phyloP scores from a whole-genome alignment of 805 yeast species.

The Debaryomyces castellii region DNA sequence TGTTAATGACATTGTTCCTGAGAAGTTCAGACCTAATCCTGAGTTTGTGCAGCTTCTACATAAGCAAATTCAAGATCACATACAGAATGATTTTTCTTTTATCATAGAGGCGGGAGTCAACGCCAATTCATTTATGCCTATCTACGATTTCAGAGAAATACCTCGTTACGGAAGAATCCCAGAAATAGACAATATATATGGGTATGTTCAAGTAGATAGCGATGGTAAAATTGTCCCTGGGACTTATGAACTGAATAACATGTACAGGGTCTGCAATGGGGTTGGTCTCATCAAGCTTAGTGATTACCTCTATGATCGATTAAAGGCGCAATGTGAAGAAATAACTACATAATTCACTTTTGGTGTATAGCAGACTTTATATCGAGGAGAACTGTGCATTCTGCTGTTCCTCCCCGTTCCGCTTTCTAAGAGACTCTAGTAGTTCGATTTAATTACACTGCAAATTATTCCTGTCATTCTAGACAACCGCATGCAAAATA shows the following conservation, averaged over 20 bases:
- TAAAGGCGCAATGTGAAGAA: constrained; percentile 30
- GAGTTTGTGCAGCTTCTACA: constrained; percentile 29
- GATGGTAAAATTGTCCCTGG: constrained; percentile 54
- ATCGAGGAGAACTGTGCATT: too few species aligned
- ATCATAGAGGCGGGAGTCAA: constrained; percentile 56
- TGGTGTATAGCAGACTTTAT: too few species aligned
- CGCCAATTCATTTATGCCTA: constrained; percentile 59
- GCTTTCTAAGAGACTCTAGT: too few species aligned
- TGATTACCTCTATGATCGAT: constrained; percentile 46
- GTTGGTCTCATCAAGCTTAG: constrained; percentile 54
- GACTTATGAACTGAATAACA: constrained; percentile 55
- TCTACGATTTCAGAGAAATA: constrained; percentile 65
- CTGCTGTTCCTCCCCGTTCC: too few species aligned
- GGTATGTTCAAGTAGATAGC: constrained; percentile 61
- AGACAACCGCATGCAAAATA: too few species aligned
- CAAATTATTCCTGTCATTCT: too few species aligned
- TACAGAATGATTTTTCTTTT: constrained; percentile 50
- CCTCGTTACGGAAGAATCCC: constrained; percentile 69
- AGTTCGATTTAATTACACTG: too few species aligned
- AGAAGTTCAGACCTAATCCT: constrained; percentile 23
- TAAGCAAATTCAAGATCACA: constrained; percentile 17
- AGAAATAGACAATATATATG: constrained; percentile 67
- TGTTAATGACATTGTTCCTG: constrained; percentile 15
- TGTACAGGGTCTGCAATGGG: constrained; percentile 53
- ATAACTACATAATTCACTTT: background rate